Evolutionary conservation across 805 yeast species (phyloP), one percentile per base, ranked within the genome.

Genomic region (Ogataea ganodermae): DNA sequence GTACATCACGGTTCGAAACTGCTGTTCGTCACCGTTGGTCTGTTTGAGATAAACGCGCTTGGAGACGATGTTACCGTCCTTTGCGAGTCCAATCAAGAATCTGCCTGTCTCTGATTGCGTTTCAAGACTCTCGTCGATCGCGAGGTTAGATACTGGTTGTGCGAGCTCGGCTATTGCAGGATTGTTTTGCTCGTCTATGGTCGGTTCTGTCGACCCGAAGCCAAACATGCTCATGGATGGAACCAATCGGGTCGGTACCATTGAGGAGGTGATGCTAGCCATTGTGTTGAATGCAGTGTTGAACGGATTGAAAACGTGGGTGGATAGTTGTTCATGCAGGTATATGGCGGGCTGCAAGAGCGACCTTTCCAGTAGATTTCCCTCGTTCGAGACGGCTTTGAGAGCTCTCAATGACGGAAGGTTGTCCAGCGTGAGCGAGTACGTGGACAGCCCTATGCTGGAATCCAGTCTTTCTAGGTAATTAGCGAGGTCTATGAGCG

Each of bases 221-320:
- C 56, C 52, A 21, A 56, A 53, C 32, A 55, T 35, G 13, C 43
- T 36, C 33, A 56, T 12, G 3, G 45, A 43, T 4, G 57, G 49
- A 1, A 52, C 33, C 20, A 52, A 13, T 7, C 24, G 22, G 16
- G 35, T 28, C 3, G 62, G 58, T n/a, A 55, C 49, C 26, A 46
- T 32, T 6, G 55, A 45, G 1, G 58, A 33, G 4, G 63, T 61
- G 1, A 58, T 49, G 18, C 51, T 52, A 4, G 67, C 50, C 14
- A 67, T 50, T 0, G 66, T 54, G 28, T 45, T 58, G 17, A 59
- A 21, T 3, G 66, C 65, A 3, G 52, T 41, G 36, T 50, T 51
- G 27, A 67, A 52, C 2, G 71, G 70, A 45, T 62, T 56, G 42
- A 63, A 58, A 1, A 67, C 62, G 35, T 52, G 62, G 1, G 58